Evolutionary conservation across 1,139 yeast genomes (phyloP).

Genomic region (Geotrichum histeridarum): DNA sequence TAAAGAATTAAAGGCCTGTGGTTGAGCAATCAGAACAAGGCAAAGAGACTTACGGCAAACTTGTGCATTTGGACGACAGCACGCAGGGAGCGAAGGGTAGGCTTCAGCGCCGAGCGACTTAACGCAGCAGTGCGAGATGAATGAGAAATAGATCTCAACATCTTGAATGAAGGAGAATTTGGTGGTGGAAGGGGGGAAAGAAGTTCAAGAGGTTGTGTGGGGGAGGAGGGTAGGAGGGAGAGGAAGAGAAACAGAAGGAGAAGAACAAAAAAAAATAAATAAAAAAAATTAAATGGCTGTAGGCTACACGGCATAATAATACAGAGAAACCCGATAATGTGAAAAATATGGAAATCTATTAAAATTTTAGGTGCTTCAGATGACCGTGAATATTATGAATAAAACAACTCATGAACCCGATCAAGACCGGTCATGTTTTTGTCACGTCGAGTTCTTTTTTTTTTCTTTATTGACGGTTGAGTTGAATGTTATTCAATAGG

Average conservation of each 20-base stretch:
- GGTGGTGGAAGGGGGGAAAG: not conserved
- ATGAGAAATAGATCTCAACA: slow-evolving; percentile 25
- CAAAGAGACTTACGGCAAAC: slow-evolving; percentile 23
- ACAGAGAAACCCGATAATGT: too few relatives aligned
- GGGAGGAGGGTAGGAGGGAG: not conserved
- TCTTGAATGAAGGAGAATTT: slow-evolving; percentile 10
- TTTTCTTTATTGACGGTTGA: too few relatives aligned
- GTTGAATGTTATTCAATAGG: too few relatives aligned
- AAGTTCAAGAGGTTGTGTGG: not conserved
- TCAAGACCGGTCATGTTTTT: too few relatives aligned
- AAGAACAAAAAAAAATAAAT: slow-evolving; percentile 7
- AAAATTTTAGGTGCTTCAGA: too few relatives aligned
- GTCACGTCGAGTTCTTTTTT: too few relatives aligned
- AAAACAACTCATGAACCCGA: too few relatives aligned
- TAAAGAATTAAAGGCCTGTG: not conserved
- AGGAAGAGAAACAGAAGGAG: slow-evolving; percentile 4
- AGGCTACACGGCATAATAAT: too few relatives aligned
- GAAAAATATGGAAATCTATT: too few relatives aligned
- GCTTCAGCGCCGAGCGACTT: slow-evolving; percentile 18
- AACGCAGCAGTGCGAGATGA: slow-evolving; percentile 19
- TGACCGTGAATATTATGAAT: too few relatives aligned
- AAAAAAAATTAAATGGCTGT: not conserved
- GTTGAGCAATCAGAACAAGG: not conserved
- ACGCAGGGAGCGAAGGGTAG: slow-evolving; percentile 18
- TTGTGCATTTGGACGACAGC: slow-evolving; percentile 17